These are phyloP conservation scores for Pythium coloratum DNA, from an alignment of 352 stramenopile species.

Conservation along the genomic window DNA sequence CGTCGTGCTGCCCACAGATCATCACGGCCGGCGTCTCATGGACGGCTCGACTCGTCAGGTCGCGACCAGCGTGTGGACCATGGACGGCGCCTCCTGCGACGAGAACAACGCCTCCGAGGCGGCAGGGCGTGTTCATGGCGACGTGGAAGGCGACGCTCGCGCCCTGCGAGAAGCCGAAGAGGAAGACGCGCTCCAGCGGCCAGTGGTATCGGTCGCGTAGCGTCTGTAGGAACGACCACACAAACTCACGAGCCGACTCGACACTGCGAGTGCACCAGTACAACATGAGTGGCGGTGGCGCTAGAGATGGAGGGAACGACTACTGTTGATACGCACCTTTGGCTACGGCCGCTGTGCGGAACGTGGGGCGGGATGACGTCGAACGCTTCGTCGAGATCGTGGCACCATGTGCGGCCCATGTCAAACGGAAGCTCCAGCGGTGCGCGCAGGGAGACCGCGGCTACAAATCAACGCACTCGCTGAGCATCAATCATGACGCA, in stretches of 20 bases:
- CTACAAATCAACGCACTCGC: background rate
- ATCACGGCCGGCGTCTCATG: slow-evolving; percentile 49
- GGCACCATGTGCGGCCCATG: slow-evolving; percentile 54
- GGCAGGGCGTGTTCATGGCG: slow-evolving; percentile 38
- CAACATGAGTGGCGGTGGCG: background rate
- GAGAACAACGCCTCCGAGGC: slow-evolving; percentile 52
- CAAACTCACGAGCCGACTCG: slow-evolving; percentile 31
- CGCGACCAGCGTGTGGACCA: slow-evolving; percentile 30
- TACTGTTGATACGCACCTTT: slow-evolving; percentile 30
- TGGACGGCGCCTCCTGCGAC: slow-evolving; percentile 45
- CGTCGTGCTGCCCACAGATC: slow-evolving; percentile 38
- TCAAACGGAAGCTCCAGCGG: slow-evolving; percentile 55
- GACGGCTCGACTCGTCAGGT: background rate
- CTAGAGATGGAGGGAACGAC: background rate
- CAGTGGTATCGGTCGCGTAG: slow-evolving; percentile 52
- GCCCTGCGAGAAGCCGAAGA: slow-evolving; percentile 70
- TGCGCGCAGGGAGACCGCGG: slow-evolving; percentile 48
- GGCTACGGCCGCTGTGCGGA: slow-evolving; percentile 40
- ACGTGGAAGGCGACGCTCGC: slow-evolving; percentile 62
- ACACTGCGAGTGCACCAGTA: slow-evolving; percentile 31
- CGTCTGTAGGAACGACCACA: slow-evolving; percentile 48
- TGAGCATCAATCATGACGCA: too few relatives aligned
- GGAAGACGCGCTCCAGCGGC: slow-evolving; percentile 51
- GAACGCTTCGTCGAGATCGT: slow-evolving; percentile 53
- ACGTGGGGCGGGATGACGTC: slow-evolving; percentile 44